Base-by-base conservation (phyloP, 2,329 filamentous ascomycete genomes). In the Apiospora pterosperma region DNA sequence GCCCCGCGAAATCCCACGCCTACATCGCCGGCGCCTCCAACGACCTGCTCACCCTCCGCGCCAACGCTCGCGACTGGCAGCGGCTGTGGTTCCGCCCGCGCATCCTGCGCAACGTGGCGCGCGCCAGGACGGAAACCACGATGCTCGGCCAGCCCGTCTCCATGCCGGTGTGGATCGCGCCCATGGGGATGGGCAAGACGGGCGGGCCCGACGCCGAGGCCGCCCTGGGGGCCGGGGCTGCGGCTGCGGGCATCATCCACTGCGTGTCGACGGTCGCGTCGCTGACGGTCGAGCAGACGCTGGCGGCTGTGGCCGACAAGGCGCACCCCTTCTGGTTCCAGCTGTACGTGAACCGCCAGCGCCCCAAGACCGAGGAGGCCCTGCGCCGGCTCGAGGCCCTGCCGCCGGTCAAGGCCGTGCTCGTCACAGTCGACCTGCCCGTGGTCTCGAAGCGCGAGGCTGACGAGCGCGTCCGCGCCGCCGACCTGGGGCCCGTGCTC, bases 391-490 rank as follows among this genome's bases (percentile, higher is more conserved):
- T 67, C 19, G 42, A 44, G 14, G 38, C 5, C 23, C 19, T 28
- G 19, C 66, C 80, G 1, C 83, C 84, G 0, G 79, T 84, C 14
- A 80, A 81, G 64, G 85, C 81, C 5, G 76, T 89, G 14, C 84
- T 88, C 65, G 76, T 89, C 4, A 90, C 87, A 0, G 81, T 88
- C 4, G 87, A 89, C 72, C 79, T 82, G 0, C 85, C 86, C 0
- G 80, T 87, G 2, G 79, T 83, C 0, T 85, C 85, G 0, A 89
- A 89, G 72, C 76, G 85, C 23, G 81, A 84, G 66, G 80, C 78
- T 10, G 78, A 82, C 63, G 78, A 81, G 73, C 73, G 82, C 73
- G 71, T 83, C 12, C 60, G 60, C 4, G 36, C 23, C 7, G 14
- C 34, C n/a, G 58, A 60, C 3, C 58, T 38, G 23, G 34, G n/a